phyloP scores from a whole-genome alignment of 805 yeast genomes.

The Metschnikowia dekortorum region DNA sequence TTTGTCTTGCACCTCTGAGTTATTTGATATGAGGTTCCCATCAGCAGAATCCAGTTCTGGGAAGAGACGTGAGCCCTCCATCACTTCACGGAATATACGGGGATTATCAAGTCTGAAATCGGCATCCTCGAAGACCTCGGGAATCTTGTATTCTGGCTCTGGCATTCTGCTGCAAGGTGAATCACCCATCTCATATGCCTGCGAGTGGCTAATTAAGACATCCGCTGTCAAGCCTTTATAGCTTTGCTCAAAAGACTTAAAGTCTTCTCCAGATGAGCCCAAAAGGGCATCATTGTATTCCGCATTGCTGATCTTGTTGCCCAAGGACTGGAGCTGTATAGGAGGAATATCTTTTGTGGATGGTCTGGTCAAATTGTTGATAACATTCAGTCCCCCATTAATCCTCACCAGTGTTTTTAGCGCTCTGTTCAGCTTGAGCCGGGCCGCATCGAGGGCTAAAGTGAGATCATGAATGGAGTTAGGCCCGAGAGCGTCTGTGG shows the following conservation, averaged over 20 bases:
- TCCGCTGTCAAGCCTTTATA: constrained; percentile 36
- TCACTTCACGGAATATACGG: constrained; percentile 69
- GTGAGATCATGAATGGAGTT: constrained; percentile 77
- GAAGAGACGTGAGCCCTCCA: constrained; percentile 51
- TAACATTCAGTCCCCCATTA: constrained; percentile 42
- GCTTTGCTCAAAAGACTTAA: constrained; percentile 34
- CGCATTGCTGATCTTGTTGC: constrained; percentile 20
- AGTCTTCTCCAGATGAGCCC: constrained; percentile 22
- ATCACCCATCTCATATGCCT: constrained; percentile 15
- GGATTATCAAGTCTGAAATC: constrained; percentile 86
- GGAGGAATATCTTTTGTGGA: constrained; percentile 82
- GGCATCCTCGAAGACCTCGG: constrained; percentile 60
- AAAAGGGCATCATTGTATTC: constrained; percentile 21
- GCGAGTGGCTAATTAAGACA: constrained; percentile 26
- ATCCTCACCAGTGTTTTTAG: constrained; percentile 32
- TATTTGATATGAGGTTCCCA: constrained; percentile 38
- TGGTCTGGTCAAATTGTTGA: constrained; percentile 54
- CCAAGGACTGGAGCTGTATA: constrained; percentile 47
- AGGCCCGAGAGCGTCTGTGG: constrained; percentile 58
- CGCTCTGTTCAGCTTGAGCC: constrained; percentile 30
- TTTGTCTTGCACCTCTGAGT: constrained; percentile 65
- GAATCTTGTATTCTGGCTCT: constrained; percentile 38
- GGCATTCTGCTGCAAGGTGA: constrained; percentile 4
- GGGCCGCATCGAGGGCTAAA: constrained; percentile 51
- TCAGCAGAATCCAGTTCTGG: constrained; percentile 20